Evolutionary conservation across 1,139 yeast species (phyloP), one percentile per base, ranked within the genome.

Genomic region (Yamadazyma sp.): DNA sequence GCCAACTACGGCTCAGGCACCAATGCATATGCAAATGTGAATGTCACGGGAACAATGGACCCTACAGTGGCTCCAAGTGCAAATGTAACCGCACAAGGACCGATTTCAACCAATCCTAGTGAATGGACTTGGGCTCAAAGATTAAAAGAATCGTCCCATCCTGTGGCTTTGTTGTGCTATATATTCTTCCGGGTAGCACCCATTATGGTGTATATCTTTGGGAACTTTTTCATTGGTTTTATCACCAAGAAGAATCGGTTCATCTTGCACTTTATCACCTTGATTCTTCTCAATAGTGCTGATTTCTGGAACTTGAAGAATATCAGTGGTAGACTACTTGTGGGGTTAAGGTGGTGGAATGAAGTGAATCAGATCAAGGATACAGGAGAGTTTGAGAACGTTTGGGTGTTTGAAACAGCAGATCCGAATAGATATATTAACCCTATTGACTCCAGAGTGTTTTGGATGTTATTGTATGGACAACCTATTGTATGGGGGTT

Each of bases 271-370:
- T 92, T 92, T 65, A 89, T 92, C 22, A 59, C 81, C 9, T 80
- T 88, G 32, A 79, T 89, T 5, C 65, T 92, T 17, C 67, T 89
- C 22, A 72, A 87, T 21, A 85, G 95, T 0, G 88, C 88, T 1
- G 98, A 92, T 59, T 92, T 92, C 56, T 92, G 97, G 95, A 85
- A 87, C 54, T 81, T 88, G 31, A 92, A 92, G 56, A 92, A 92
- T 59, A 86, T 92, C 12, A 73, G 95, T 12, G 98, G 98, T 0
- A 70, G 97, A 44, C 73, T 87, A 39, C 64, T 92, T 40, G 97
- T 92, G 6, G 97, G 97, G 0, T 71, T 92, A 46, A 74, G 98
- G 49, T 90, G 97, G 96, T 89, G 96, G 96, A 88, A 87, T 57
- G 90, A 85, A 55, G 71, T 73, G 29, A 76, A 64, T 54, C 42